Conservation (phyloP, 352 stramenopile genomes). For the Phytophthora sansomeana region DNA sequence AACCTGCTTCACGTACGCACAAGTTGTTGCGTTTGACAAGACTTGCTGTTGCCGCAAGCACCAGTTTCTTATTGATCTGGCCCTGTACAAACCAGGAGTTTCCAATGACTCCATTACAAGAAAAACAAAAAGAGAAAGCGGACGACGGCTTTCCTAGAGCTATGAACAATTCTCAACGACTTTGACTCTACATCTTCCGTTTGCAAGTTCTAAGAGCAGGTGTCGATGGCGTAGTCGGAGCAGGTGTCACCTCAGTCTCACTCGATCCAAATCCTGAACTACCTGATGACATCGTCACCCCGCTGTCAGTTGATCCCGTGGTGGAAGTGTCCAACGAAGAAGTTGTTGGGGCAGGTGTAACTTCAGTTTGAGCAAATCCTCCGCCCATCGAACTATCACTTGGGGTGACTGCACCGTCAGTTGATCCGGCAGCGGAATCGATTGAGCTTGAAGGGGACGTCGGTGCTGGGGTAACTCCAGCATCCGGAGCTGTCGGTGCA, state of each 20-base stretch:
- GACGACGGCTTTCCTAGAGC: conserved; percentile 12
- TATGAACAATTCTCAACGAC: conserved; percentile 19
- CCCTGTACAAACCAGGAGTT: conserved; percentile 20
- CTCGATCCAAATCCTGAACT: background rate
- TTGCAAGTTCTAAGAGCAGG: conserved; percentile 10
- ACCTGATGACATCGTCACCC: background rate
- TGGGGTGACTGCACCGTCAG: background rate
- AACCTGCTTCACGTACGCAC: background rate
- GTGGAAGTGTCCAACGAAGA: conserved; percentile 1
- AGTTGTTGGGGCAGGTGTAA: background rate
- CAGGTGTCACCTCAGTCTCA: conserved; percentile 1
- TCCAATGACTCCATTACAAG: conserved; percentile 21
- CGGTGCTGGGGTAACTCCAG: background rate
- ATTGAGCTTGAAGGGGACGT: background rate
- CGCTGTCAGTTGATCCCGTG: background rate
- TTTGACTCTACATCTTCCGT: conserved; percentile 28
- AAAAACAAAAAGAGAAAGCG: conserved; percentile 20
- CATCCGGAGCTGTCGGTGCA: background rate
- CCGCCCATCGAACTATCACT: background rate
- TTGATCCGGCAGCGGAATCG: conserved; percentile 1
- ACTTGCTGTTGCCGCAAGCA: background rate
- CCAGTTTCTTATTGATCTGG: conserved; percentile 24
- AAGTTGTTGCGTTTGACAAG: background rate
- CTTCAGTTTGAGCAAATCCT: conserved; percentile 2
- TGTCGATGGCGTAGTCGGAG: background rate